Conservation (phyloP, 768 basidiomycete species). For the Mycena rebaudengoi region DNA sequence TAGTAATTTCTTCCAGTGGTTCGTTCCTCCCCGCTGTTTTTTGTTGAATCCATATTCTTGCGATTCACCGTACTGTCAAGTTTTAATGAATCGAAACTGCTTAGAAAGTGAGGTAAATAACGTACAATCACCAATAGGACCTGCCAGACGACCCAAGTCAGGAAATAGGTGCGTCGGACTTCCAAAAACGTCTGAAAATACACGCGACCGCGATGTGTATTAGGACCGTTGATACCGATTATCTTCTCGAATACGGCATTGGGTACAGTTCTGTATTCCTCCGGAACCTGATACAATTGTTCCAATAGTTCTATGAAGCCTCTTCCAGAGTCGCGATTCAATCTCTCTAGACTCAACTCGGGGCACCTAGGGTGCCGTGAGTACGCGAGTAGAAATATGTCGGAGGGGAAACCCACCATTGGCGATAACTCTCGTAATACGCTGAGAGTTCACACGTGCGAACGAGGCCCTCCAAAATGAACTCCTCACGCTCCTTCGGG, state of each 20-base stretch:
- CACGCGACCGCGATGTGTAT: slow-evolving; percentile 3
- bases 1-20: not conserved
- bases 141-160: slow-evolving; percentile 21
- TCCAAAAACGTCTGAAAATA: not conserved
- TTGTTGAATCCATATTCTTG: slow-evolving; percentile 8
- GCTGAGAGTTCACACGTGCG: slow-evolving; percentile 18
- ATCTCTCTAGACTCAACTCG: slow-evolving; percentile 8
- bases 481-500: slow-evolving; percentile 13
- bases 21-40: not conserved
- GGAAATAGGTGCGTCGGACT: slow-evolving; percentile 6
- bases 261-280: slow-evolving; percentile 6
- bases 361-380: not conserved
- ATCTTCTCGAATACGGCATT: slow-evolving; percentile 18
- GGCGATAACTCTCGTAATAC: slow-evolving; percentile 8
- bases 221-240: not conserved
- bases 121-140: slow-evolving; percentile 23
- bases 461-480: slow-evolving; percentile 22
- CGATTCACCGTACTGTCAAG: slow-evolving; percentile 18
- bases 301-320: slow-evolving; percentile 21
- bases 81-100: not conserved
- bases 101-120: not conserved
- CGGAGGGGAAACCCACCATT: not conserved
- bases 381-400: not conserved
- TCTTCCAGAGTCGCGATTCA: slow-evolving; percentile 16
- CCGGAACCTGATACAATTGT: slow-evolving; percentile 8